Evolutionary conservation across 2,329 filamentous ascomycete genomes (phyloP).

Genomic region (Biscogniauxia mediterranea): DNA sequence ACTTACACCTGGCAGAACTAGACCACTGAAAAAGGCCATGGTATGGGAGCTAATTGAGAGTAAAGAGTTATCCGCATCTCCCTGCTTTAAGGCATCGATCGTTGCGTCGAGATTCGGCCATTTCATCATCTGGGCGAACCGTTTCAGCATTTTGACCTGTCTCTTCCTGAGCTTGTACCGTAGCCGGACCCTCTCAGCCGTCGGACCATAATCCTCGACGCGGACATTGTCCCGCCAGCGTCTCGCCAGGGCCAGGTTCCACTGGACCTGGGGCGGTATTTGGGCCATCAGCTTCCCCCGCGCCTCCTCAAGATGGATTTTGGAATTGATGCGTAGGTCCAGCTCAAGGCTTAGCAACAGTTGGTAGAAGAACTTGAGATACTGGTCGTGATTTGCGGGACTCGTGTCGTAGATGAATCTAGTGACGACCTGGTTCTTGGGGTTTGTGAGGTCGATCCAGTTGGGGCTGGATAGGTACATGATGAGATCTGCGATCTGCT

Average conservation of each 20-base stretch:
- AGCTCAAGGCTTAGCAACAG: conserved; percentile 72
- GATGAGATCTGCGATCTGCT: conserved; percentile 71
- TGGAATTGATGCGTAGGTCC: conserved; percentile 65
- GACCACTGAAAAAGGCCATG: conserved; percentile 74
- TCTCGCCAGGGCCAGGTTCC: conserved; percentile 70
- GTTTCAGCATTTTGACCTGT: conserved; percentile 66
- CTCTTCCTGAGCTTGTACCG: conserved; percentile 63
- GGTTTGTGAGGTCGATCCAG: conserved; percentile 72
- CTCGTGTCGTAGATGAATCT: conserved; percentile 67
- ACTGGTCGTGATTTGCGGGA: conserved; percentile 53
- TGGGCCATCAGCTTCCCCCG: conserved; percentile 63
- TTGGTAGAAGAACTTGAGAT: conserved; percentile 72
- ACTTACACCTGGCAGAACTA: conserved; percentile 67
- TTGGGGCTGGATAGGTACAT: conserved; percentile 64
- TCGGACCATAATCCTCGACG: conserved; percentile 58
- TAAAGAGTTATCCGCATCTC: conserved; percentile 56
- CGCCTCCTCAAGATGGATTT: conserved; percentile 58
- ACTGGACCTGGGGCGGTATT: conserved; percentile 68
- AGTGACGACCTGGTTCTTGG: conserved; percentile 70
- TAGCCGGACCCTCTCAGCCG: conserved; percentile 57
- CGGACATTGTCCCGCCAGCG: conserved; percentile 70
- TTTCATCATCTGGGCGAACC: conserved; percentile 70
- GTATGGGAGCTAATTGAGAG: conserved; percentile 66
- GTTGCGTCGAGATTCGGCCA: conserved; percentile 72
- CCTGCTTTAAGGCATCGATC: conserved; percentile 59